Evolutionary conservation across 2,329 filamentous ascomycete genomes (phyloP).

Genomic region (Emericellopsis atlantica): DNA sequence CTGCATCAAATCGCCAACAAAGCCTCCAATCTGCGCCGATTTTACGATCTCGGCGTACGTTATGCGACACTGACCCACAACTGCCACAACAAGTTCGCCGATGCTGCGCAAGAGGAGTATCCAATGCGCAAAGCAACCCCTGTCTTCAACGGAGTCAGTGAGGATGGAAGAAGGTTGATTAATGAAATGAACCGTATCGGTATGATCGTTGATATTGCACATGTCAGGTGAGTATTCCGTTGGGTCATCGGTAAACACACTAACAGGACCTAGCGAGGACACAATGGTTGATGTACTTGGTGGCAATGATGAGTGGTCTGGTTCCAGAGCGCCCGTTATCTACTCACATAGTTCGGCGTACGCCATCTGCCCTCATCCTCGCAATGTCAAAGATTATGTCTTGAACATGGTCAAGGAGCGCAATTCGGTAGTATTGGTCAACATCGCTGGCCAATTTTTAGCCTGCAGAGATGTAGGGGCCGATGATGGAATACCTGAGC

Average conservation of each 20-base stretch:
- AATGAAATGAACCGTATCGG: slow-evolving; percentile 89
- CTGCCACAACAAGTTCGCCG: slow-evolving; percentile 82
- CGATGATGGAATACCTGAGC: slow-evolving; percentile 53
- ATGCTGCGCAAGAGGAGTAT: slow-evolving; percentile 58
- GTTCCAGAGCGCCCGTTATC: slow-evolving; percentile 71
- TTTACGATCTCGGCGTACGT: slow-evolving; percentile 65
- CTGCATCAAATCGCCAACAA: slow-evolving; percentile 91
- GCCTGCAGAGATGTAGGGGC: slow-evolving; percentile 53
- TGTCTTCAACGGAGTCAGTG: slow-evolving; percentile 60
- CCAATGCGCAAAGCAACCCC: slow-evolving; percentile 39
- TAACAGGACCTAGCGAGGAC: slow-evolving; percentile 38
- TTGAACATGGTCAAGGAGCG: slow-evolving; percentile 62
- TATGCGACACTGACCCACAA: slow-evolving; percentile 89
- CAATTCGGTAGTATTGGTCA: slow-evolving; percentile 79
- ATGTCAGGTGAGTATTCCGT: slow-evolving; percentile 32
- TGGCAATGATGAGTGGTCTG: slow-evolving; percentile 48
- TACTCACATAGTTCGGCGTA: slow-evolving; percentile 82
- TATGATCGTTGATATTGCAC: slow-evolving; percentile 85
- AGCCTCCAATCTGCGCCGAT: slow-evolving; percentile 60
- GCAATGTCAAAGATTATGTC: slow-evolving; percentile 81
- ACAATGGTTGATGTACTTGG: slow-evolving; percentile 78
- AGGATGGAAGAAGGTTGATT: slow-evolving; percentile 54
- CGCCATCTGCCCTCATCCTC: slow-evolving; percentile 70
- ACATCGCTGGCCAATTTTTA: slow-evolving; percentile 74
- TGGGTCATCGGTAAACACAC: neutral